These are phyloP conservation scores for Entoloma clypeatum DNA, from an alignment of 1,284 basidiomycete species.

Conservation along the genomic window DNA sequence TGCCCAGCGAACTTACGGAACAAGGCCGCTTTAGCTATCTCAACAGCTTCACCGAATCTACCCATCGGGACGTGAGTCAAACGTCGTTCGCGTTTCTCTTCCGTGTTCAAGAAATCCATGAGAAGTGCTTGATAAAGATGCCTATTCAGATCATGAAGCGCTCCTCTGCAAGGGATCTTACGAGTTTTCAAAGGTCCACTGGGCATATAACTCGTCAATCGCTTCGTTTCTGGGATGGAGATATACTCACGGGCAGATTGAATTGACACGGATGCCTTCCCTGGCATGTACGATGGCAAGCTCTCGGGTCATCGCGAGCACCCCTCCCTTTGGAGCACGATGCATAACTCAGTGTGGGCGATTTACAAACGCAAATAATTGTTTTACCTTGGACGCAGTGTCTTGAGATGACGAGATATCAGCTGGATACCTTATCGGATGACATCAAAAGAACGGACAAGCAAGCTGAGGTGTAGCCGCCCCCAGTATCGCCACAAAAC, in stretches of 20 bases:
- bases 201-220: slow-evolving; percentile 13
- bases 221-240: slow-evolving; percentile 3
- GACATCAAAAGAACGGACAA: slow-evolving; percentile 53
- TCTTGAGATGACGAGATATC: slow-evolving; percentile 41
- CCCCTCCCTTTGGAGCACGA: slow-evolving; percentile 71
- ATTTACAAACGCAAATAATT: slow-evolving; percentile 2
- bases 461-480: slow-evolving; percentile 96
- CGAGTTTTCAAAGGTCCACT: slow-evolving; percentile 92
- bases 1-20: slow-evolving; percentile 62
- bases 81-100: slow-evolving; percentile 90
- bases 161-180: slow-evolving; percentile 35
- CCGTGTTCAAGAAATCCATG: slow-evolving; percentile 98
- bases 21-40: slow-evolving; percentile 87
- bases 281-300: slow-evolving; percentile 96
- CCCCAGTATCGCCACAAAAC: slow-evolving; percentile 90
- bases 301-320: slow-evolving; percentile 97
- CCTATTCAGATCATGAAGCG: slow-evolving; percentile 12
- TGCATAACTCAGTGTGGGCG: slow-evolving; percentile 4
- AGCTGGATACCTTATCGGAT: slow-evolving; percentile 6
- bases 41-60: slow-evolving; percentile 93
- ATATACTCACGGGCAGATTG: slow-evolving; percentile 84
- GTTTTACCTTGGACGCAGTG: slow-evolving; percentile 74
- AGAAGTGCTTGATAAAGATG: slow-evolving; percentile 61
- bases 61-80: slow-evolving; percentile 95
- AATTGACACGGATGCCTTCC: slow-evolving; percentile 94